These are phyloP conservation scores for Acrocalymma vagum DNA, from an alignment of 2,329 filamentous ascomycete species.

Conservation along the genomic window DNA sequence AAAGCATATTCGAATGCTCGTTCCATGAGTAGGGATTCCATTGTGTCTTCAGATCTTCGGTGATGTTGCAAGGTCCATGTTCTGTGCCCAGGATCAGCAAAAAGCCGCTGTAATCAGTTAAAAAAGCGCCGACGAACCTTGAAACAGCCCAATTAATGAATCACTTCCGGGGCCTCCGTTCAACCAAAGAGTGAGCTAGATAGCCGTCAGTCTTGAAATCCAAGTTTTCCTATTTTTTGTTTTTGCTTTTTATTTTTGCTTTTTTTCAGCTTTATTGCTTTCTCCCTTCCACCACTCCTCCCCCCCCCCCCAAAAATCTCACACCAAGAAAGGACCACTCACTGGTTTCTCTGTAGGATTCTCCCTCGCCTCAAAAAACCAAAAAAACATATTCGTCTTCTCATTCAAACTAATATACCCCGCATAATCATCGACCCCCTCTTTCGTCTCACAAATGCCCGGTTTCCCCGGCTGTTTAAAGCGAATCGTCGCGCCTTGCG, in stretches of 20 bases:
- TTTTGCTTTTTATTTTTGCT: no score
- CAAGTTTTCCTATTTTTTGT: no score
- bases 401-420: slow-evolving; percentile 47
- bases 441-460: slow-evolving; percentile 53
- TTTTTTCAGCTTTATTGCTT: no score
- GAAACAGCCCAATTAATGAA: slow-evolving; percentile 65
- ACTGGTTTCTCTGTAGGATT: slow-evolving; percentile 45
- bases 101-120: not conserved
- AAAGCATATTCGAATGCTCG: slow-evolving; percentile 49
- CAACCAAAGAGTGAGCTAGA: slow-evolving; percentile 56
- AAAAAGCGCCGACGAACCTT: slow-evolving; percentile 32
- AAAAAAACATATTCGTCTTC: slow-evolving; percentile 52
- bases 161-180: slow-evolving; percentile 63
- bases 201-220: slow-evolving; percentile 4
- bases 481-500: slow-evolving; percentile 42
- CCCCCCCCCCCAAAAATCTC: slow-evolving; percentile 57
- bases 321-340: slow-evolving; percentile 32
- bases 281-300: no score
- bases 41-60: slow-evolving; percentile 46
- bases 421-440: slow-evolving; percentile 47
- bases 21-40: slow-evolving; percentile 51
- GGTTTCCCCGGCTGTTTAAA: slow-evolving; percentile 47
- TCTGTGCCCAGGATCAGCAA: slow-evolving; percentile 28
- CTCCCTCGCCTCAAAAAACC: slow-evolving; percentile 59
- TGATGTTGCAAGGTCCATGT: slow-evolving; percentile 56